Percentiles rank a stretch among this genome's conserved stretches.
Conservation (phyloP, 2,329 filamentous ascomycete species). For the Lecanicillium sp. region DNA sequence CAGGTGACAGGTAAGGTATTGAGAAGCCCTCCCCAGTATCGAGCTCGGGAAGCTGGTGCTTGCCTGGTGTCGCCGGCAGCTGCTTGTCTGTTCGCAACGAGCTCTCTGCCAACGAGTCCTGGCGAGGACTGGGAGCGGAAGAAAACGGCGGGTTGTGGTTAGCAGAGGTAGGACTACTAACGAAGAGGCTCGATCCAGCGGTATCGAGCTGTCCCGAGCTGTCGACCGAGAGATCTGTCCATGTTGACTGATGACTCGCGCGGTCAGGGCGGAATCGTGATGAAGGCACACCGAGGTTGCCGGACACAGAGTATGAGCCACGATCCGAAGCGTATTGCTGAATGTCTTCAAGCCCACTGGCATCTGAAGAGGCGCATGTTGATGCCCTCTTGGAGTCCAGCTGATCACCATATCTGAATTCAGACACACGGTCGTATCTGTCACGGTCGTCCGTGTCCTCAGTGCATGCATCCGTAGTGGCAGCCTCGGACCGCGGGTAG, state of each 20-base stretch:
- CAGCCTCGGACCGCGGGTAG: slow-evolving; percentile 25
- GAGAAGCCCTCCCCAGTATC: slow-evolving; percentile 47
- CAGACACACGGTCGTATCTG: slow-evolving; percentile 23
- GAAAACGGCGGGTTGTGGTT: not conserved
- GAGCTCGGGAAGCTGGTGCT: slow-evolving; percentile 42
- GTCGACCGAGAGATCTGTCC: slow-evolving; percentile 55
- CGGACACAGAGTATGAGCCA: slow-evolving; percentile 30
- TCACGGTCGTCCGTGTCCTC: slow-evolving; percentile 30
- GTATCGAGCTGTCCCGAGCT: slow-evolving; percentile 34
- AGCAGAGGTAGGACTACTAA: not conserved
- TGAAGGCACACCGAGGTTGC: slow-evolving; percentile 42
- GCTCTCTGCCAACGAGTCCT: not conserved
- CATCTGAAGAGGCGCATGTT: slow-evolving; percentile 35
- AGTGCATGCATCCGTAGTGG: slow-evolving; percentile 30
- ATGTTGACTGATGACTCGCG: slow-evolving; percentile 50
- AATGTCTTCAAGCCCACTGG: slow-evolving; percentile 24
- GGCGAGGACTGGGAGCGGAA: slow-evolving; percentile 1
- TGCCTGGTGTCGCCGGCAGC: slow-evolving; percentile 19
- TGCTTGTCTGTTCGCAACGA: slow-evolving; percentile 20
- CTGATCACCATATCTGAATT: slow-evolving; percentile 24
- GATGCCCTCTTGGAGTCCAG: slow-evolving; percentile 32
- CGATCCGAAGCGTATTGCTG: slow-evolving; percentile 22
- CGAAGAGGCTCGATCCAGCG: slow-evolving; percentile 6
- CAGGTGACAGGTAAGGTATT: slow-evolving; percentile 39
- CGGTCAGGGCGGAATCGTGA: slow-evolving; percentile 39